Evolutionary conservation across 2,329 filamentous ascomycete genomes (phyloP), one percentile per base, ranked within the genome.

Genomic region (Xylariaceae sp.): DNA sequence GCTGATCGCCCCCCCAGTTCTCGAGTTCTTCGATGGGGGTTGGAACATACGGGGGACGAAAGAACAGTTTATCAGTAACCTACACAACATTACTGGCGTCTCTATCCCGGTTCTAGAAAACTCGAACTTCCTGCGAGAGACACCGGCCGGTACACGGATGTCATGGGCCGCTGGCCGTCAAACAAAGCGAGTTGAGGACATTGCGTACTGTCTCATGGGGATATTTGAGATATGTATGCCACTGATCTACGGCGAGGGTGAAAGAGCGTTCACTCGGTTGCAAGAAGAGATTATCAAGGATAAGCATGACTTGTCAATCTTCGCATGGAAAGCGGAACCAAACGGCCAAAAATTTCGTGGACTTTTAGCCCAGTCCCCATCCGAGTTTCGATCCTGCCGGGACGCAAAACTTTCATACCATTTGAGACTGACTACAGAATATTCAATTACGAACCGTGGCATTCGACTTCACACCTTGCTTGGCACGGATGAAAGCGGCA

Each of bases 221-320:
- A 29, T 55, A 29, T 55, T 55, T 5, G 32, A 55, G n/a, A 52
- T 55, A n/a, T 35, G 42, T 11, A 55, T 55, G 53, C 53, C 53
- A 4, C 20, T 55, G 13, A 41, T 55, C n/a, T 54, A 54, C n/a
- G 51, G 51, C 26, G 53, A 55, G 36, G 35, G 48, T 1, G 35
- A 47, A 23, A 52, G 42, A 18, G 53, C 53, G 11, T 55, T 55
- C 20, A 18, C 18, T 10, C 21, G 53, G 15, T 30, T 55, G 7
- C 53, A 53, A 23, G 37, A 56, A 32, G 42, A 56, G 30, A 53
- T 56, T n/a, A 53, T 56, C 18, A 53, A 56, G 24, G 48, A 43
- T 7, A 42, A 53, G 18, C 45, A 52, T 42, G 53, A 55, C 11
- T 35, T 46, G 8, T 55, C 53, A 8, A 46, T 55, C 29, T 55